Base-by-base conservation (phyloP, 2,329 filamentous ascomycete genomes). In the Trichoderma guizhouense region DNA sequence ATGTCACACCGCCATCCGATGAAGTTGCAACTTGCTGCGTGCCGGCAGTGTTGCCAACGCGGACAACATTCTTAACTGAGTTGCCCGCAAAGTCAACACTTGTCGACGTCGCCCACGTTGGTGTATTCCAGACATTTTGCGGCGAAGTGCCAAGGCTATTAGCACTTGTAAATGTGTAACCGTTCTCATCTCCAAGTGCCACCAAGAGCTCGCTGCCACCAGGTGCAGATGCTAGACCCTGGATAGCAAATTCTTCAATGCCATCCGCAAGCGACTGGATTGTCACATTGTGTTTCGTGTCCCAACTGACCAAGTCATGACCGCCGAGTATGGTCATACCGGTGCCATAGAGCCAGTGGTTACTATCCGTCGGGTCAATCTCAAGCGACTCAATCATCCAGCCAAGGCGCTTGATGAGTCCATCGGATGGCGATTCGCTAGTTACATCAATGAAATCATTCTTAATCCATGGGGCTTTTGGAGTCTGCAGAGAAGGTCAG, bases 331-430 rank as follows among this genome's bases (percentile, higher is more conserved):
- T 69, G 14, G 66, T 69, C 66, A 69, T 61, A 2, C 66, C 66
- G 21, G 66, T 69, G 14, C 66, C 66, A 12, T 69, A 69, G 53
- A 69, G 55, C 66, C 66, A 69, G 55, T 69, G 66, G 14, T 69
- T 69, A 18, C 66, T 69, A 9, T 69, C 66, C 1, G 47, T 28
- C 3, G 66, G 66, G 28, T 69, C 66, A 28, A 69, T 69, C 12
- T 69, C 66, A 51, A 69, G 66, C 5, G 66, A 69, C 26, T 69
- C 66, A 8, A 69, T 69, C 66, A 69, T 69, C 66, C 66, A 69
- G 4, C 66, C 66, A 12, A 69, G 55, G 18, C 66, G 66, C 66
- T 69, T 69, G 39, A 69, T 69, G 2, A 69, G 36, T 3, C 55
- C 55, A 8, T 60, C 66, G n/a, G 66, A 51, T 3, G 66, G 36